These are phyloP conservation scores for Fraxinus sp. DNA, from an alignment of 305 asterid genomes.

Conservation along the genomic window DNA sequence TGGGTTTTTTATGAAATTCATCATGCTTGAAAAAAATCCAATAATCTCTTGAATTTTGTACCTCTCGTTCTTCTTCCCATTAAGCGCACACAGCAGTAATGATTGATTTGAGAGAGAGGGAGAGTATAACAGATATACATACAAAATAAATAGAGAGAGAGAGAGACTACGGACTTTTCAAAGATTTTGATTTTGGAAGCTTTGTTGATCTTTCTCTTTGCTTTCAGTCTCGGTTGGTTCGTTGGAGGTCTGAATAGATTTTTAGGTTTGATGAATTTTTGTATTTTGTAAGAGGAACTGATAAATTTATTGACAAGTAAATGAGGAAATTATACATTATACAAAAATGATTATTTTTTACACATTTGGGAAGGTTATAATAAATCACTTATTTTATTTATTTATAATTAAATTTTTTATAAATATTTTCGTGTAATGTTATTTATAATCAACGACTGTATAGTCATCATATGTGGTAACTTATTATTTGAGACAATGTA, in stretches of 20 bases:
- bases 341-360: no score
- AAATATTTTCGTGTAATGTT: no score
- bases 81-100: neutral
- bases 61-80: constrained; percentile 25
- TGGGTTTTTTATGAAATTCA: constrained; percentile 40
- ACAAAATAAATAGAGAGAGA: neutral
- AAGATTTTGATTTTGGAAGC: neutral
- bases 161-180: constrained; percentile 4
- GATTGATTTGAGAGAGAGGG: neutral
- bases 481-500: no score
- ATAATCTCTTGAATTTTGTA: constrained; percentile 7
- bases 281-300: neutral
- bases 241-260: constrained; percentile 9
- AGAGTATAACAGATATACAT: neutral
- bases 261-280: neutral
- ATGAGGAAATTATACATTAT: no score
- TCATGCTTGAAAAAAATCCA: neutral
- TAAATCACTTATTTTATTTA: neutral
- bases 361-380: no score
- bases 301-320: no score
- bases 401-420: no score
- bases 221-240: constrained; percentile 6
- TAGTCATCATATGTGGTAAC: no score
- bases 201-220: neutral
- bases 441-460: no score